phyloP scores from a whole-genome alignment of 495 filamentous ascomycete genomes.

The Podospora pseudocomata region DNA sequence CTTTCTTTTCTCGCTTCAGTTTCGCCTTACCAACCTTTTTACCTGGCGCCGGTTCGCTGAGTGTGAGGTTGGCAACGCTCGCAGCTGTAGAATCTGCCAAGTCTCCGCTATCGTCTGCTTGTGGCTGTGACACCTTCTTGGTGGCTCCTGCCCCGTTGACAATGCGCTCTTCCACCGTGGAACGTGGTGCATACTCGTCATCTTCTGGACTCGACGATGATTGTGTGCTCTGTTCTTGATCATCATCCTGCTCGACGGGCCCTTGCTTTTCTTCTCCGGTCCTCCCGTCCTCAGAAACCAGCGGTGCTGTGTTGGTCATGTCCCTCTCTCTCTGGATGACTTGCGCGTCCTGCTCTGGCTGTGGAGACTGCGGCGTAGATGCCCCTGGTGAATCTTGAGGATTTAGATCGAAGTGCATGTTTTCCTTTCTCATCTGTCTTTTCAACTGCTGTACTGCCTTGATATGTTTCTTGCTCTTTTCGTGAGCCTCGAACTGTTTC shows the following conservation, averaged over 20 bases:
- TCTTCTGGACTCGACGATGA: conserved; percentile 28
- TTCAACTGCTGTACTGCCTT: conserved; percentile 78
- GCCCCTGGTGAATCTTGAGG: conserved; percentile 22
- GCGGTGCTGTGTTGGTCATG: not conserved
- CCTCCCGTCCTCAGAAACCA: not conserved
- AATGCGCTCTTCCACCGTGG: conserved; percentile 39
- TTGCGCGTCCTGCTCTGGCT: not conserved
- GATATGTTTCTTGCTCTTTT: conserved; percentile 91
- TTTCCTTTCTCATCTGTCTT: conserved; percentile 78
- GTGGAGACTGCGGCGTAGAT: conserved; percentile 42
- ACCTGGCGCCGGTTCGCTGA: conserved; percentile 19
- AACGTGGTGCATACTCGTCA: conserved; percentile 45
- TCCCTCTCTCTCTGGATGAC: not conserved
- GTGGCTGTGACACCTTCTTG: not conserved
- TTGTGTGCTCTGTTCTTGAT: conserved; percentile 1
- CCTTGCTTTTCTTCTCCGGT: not conserved
- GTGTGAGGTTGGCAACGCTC: conserved; percentile 19
- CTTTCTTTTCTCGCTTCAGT: conserved; percentile 78
- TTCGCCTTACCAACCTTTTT: conserved; percentile 82
- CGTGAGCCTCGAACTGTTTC: conserved; percentile 87
- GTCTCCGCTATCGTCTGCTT: not conserved
- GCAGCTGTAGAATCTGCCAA: conserved; percentile 13
- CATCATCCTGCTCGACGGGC: not conserved
- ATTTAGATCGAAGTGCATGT: conserved; percentile 56
- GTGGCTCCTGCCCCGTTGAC: conserved; percentile 1